A percentile compares a stretch with the other conserved stretches of the same genome.
phyloP scores from a whole-genome alignment of 2,329 filamentous ascomycete genomes.

The Epichloe typhina region DNA sequence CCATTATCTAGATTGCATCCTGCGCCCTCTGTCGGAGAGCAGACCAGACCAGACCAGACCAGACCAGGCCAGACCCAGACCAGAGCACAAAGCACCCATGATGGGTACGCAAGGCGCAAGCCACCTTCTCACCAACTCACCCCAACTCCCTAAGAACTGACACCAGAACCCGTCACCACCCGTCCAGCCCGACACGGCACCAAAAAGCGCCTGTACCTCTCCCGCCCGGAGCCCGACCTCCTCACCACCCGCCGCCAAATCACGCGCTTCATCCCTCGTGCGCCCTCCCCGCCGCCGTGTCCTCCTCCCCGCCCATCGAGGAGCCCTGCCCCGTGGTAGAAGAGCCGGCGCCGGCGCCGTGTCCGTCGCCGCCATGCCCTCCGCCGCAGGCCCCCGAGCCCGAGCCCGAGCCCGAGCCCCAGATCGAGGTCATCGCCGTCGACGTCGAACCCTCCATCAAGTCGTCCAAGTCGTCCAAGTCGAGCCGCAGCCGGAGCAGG shows the following conservation, averaged over 20 bases:
- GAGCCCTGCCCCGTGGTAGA: slow-evolving; percentile 7
- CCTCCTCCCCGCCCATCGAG: slow-evolving; percentile 8
- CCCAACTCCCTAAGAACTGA: no score
- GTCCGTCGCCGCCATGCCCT: slow-evolving; percentile 1
- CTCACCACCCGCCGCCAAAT: slow-evolving; percentile 21
- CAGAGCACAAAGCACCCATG: neutral
- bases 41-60: no score
- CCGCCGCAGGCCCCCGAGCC: slow-evolving; percentile 5
- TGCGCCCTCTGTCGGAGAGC: no score
- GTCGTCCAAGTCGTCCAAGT: slow-evolving; percentile 11
- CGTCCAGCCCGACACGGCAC: slow-evolving; percentile 9
- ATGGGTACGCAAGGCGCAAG: neutral
- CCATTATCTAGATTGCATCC: no score
- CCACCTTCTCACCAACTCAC: neutral
- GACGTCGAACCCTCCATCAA: slow-evolving; percentile 19
- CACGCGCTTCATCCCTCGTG: slow-evolving; percentile 25
- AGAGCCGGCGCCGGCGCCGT: neutral
- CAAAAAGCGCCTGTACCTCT: slow-evolving; percentile 31
- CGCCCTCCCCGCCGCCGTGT: slow-evolving; percentile 17
- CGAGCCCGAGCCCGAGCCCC: slow-evolving; percentile 14
- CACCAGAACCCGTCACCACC: neutral
- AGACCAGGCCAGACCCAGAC: no score
- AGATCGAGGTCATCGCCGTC: slow-evolving; percentile 26
- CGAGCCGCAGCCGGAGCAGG: slow-evolving; percentile 14
- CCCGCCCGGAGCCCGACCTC: slow-evolving; percentile 26